A percentile compares a stretch with the other conserved stretches of the same genome.
Conservation (phyloP, 2,329 filamentous ascomycete genomes). For the Colletotrichum theobromicola region DNA sequence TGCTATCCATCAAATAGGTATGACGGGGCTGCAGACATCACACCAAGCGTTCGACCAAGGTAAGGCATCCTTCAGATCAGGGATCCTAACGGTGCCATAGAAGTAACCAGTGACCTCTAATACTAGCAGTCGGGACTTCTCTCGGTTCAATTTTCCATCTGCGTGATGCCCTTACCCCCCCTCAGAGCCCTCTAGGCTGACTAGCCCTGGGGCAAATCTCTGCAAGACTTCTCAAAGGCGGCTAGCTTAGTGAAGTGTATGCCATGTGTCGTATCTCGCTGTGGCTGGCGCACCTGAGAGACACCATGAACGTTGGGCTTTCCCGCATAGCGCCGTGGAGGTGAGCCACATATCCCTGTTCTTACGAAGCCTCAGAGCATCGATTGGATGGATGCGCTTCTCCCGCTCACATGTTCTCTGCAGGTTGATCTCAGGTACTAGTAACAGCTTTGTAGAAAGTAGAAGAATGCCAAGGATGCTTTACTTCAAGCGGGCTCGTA, state of each 20-base stretch:
- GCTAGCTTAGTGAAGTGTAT: neutral
- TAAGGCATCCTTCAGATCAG: neutral
- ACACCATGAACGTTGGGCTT: neutral
- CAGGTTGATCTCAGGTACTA: neutral
- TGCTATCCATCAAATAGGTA: neutral
- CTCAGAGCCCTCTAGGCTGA: neutral
- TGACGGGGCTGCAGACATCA: neutral
- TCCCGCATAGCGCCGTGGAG: neutral
- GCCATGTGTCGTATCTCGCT: neutral
- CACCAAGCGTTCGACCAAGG: neutral
- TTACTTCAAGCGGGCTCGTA: neutral
- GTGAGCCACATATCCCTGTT: neutral
- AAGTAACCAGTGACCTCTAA: neutral
- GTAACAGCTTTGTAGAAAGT: neutral
- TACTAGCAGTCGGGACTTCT: neutral
- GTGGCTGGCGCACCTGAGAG: neutral
- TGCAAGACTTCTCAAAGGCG: neutral
- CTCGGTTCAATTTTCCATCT: neutral
- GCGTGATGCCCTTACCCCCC: neutral
- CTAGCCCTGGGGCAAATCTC: neutral
- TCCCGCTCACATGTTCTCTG: neutral
- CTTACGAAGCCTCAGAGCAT: neutral
- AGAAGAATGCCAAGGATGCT: neutral
- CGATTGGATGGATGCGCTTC: neutral
- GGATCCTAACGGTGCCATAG: accelerated